Conservation (phyloP, 2,329 filamentous ascomycete genomes). For the Botrytis pseudocinerea region DNA sequence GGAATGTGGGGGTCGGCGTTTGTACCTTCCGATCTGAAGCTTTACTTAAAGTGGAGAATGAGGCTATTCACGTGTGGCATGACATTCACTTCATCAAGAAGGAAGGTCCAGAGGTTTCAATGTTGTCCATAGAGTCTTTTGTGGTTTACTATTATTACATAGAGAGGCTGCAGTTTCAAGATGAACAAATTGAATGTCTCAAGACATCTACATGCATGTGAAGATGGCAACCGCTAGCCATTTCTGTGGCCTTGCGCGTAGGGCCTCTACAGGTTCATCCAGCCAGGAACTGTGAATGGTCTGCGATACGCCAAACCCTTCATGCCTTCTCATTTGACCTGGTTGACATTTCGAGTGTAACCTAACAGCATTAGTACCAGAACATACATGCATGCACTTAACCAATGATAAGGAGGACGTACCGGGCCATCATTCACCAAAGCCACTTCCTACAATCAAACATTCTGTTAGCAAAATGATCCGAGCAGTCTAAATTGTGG, state of each 20-base stretch:
- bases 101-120: not conserved
- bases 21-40: conserved; percentile 4
- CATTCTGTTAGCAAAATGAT: conserved; percentile 3
- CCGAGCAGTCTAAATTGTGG: not conserved
- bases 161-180: not conserved
- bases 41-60: conserved; percentile 14
- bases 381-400: not conserved
- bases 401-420: not conserved
- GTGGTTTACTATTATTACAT: not conserved
- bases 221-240: not conserved
- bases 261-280: not conserved
- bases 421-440: conserved; percentile 83
- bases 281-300: not conserved
- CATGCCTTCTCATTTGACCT: conserved; percentile 31
- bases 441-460: conserved; percentile 64
- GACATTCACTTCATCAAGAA: not conserved
- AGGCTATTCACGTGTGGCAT: conserved; percentile 5
- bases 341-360: conserved; percentile 39
- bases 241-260: not conserved
- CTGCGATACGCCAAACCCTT: conserved; percentile 5
- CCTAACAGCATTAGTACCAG: conserved; percentile 27
- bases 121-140: not conserved
- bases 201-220: not conserved
- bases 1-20: conserved; percentile 25
- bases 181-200: not conserved